A percentile compares a stretch with the other conserved stretches of the same genome.
These are phyloP conservation scores for Cercospora sp. DNA, from an alignment of 2,329 filamentous ascomycete genomes.

Conservation along the genomic window DNA sequence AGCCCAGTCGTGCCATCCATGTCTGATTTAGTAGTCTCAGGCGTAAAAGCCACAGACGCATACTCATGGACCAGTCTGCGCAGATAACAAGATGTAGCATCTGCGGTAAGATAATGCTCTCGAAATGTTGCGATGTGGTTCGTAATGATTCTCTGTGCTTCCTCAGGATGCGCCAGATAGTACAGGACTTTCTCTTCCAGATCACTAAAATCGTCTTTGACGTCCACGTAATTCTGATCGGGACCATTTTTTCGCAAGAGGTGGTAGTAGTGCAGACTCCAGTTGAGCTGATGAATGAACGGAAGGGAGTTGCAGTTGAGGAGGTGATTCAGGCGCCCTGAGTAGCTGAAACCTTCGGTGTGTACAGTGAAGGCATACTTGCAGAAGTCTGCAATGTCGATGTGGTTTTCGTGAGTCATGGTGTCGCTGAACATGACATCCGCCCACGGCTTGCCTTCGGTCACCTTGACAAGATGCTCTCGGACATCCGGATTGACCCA, in stretches of 20 bases:
- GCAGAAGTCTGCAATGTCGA: slow-evolving; percentile 31
- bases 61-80: slow-evolving; percentile 17
- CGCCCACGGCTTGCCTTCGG: slow-evolving; percentile 39
- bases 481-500: slow-evolving; percentile 34
- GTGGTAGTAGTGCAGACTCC: slow-evolving; percentile 28
- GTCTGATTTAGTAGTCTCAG: not conserved
- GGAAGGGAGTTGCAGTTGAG: slow-evolving; percentile 29
- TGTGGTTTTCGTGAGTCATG: slow-evolving; percentile 12
- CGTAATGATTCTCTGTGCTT: slow-evolving; percentile 29
- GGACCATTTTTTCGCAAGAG: slow-evolving; percentile 25
- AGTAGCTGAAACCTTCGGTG: slow-evolving; percentile 34
- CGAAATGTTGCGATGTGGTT: slow-evolving; percentile 32
- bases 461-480: slow-evolving; percentile 33
- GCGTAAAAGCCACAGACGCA: slow-evolving; percentile 13
- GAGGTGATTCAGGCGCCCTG: slow-evolving; percentile 33
- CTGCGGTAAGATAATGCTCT: slow-evolving; percentile 33
- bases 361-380: slow-evolving; percentile 32
- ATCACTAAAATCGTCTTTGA: slow-evolving; percentile 27
- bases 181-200: slow-evolving; percentile 25
- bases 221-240: slow-evolving; percentile 29
- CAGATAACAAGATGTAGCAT: slow-evolving; percentile 32
- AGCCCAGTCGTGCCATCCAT: not conserved
- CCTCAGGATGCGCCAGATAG: slow-evolving; percentile 20
- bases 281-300: slow-evolving; percentile 31
- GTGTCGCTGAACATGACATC: slow-evolving; percentile 37